Base-by-base conservation (phyloP, 805 yeast species). In the Sugiyamaella smithiae region DNA sequence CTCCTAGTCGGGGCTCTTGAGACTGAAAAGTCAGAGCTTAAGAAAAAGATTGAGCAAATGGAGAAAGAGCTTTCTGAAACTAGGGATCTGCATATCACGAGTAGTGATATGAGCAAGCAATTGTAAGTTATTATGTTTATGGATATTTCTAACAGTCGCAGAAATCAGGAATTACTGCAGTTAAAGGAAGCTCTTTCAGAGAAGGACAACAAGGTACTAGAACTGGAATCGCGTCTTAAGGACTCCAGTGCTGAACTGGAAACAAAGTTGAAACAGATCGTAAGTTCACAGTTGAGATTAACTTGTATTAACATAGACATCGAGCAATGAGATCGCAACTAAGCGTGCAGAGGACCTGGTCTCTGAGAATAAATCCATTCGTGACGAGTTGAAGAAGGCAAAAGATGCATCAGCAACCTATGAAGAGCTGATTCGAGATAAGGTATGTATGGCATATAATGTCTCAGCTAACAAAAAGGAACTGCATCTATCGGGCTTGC, bases 341-440 rank as follows among this genome's bases (percentile, higher is more conserved):
- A 63, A 61, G 25, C 65, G 71, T 29, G 56, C 76, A 14, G 62
- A 68, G 42, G 63, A 67, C 4, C 59, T 75, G 20, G 59, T 72
- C 1, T 65, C 65, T 2, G 84, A 76, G 50, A 80, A 78, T 54
- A 64, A 64, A 23, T 65, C 60, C n/a, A 59, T 79, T 14, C 64
- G 72, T 31, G 60, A 57, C 6, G 70, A 74, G 48, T 45, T 80
- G n/a, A 63, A 65, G 7, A 51, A 62, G 5, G 59, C 71, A 16
- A 71, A 70, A 43, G 62, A 62, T 16, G 68, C 75, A 1, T 63
- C 71, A 5, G 51, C 63, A 1, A 71, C 67, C 40, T 62, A 68
- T 38, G 69, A 61, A 26, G 60, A 62, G 3, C 67, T 68, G 5
- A 55, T 75, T 16, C 57, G 62, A 16, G 56, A 62, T 43, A 63